Conservation (phyloP, 2,329 filamentous ascomycete genomes). For the Thermothelomyces thermophilus region DNA sequence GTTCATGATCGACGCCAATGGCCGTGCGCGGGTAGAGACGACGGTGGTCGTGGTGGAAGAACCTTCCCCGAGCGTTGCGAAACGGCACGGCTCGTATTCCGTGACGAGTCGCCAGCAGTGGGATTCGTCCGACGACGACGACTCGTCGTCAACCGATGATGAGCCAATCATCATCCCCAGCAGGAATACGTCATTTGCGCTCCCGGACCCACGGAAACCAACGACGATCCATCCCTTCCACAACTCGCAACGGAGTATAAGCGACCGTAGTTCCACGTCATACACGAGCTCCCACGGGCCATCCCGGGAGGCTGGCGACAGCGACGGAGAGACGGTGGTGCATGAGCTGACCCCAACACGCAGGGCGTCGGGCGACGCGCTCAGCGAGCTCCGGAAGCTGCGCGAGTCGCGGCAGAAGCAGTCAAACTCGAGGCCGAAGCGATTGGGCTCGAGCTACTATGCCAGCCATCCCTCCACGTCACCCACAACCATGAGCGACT, state of each 20-base stretch:
- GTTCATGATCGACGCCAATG: slow-evolving; percentile 57
- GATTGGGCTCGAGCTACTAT: slow-evolving; percentile 31
- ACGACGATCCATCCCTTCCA: slow-evolving; percentile 41
- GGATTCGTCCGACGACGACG: slow-evolving; percentile 38
- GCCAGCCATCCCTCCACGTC: slow-evolving; percentile 39
- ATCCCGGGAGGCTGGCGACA: slow-evolving; percentile 40
- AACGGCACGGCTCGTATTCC: slow-evolving; percentile 24
- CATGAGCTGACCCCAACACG: slow-evolving; percentile 34
- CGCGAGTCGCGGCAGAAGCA: slow-evolving; percentile 39
- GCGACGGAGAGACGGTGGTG: slow-evolving; percentile 54
- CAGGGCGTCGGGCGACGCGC: slow-evolving; percentile 44
- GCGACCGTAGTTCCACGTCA: slow-evolving; percentile 42
- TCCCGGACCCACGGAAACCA: slow-evolving; percentile 48
- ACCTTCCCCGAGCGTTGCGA: slow-evolving; percentile 17
- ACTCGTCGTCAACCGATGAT: slow-evolving; percentile 53
- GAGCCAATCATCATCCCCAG: slow-evolving; percentile 60
- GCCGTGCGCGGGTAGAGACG: slow-evolving; percentile 51
- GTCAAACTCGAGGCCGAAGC: slow-evolving; percentile 30
- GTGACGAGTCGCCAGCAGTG: slow-evolving; percentile 28
- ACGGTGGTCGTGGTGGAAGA: slow-evolving; percentile 37
- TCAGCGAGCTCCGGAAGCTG: slow-evolving; percentile 54
- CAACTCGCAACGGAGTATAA: slow-evolving; percentile 41
- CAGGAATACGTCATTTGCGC: slow-evolving; percentile 51
- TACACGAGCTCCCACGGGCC: slow-evolving; percentile 31
- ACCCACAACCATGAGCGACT: slow-evolving; percentile 45